phyloP scores from a whole-genome alignment of 371 early-diverging fungal genomes.

The Mucor saturninus region DNA sequence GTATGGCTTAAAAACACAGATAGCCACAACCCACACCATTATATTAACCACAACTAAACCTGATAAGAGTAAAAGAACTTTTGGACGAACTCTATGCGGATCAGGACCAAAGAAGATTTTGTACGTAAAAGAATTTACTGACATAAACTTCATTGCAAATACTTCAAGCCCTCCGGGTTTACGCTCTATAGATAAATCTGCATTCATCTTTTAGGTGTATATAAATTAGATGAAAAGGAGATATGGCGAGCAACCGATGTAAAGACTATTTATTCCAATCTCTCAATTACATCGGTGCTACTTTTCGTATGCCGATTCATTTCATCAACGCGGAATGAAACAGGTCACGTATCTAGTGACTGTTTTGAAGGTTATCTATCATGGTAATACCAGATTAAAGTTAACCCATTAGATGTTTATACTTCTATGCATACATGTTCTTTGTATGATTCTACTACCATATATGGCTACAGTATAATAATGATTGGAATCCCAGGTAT shows the following conservation, averaged over 20 bases:
- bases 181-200: background rate
- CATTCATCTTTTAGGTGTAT: background rate
- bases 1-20: constrained; percentile 38
- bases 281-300: background rate
- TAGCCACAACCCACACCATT: constrained; percentile 51
- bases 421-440: too few relatives aligned
- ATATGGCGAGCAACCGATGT: background rate
- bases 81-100: constrained; percentile 38
- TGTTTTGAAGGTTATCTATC: background rate
- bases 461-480: too few relatives aligned
- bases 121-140: constrained; percentile 37
- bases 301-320: background rate
- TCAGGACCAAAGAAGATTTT: constrained; percentile 46
- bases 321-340: too few relatives aligned
- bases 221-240: background rate
- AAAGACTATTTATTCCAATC: background rate
- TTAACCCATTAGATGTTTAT: background rate
- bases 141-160: constrained; percentile 27
- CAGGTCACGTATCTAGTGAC: background rate
- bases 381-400: background rate
- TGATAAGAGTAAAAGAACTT: constrained; percentile 31
- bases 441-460: too few relatives aligned
- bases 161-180: constrained; percentile 20
- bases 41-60: constrained; percentile 43
- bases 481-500: too few relatives aligned